Evolutionary conservation across 352 stramenopile genomes (phyloP), one percentile per base, ranked within the genome.

Genomic region (Phytophthora crassamura): DNA sequence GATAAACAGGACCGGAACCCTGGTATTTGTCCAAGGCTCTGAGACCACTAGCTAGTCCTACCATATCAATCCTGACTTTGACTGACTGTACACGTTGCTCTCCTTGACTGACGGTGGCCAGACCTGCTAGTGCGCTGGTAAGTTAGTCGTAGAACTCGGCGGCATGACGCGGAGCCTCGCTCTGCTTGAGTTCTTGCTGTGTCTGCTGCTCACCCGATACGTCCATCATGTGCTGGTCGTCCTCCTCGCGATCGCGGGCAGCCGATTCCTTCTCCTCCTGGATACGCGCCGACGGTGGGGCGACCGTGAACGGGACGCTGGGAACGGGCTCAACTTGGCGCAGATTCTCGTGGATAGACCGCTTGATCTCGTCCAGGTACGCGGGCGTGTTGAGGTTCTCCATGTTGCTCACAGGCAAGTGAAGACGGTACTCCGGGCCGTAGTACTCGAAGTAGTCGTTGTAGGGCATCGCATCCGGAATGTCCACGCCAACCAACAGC

Each of bases 401-500:
- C 80, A 99, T 99, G 78, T 93, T 97, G 61, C 84, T 89, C 63
- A 98, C 91, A 16, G 96, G 94, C 66, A 99, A 89, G 78, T 99
- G 97, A 33, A 99, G 78, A 50, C 97, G 96, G 80, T 98, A 99
- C 72, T 99, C 95, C 1, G 97, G 98, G 1, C 94, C 95, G 78
- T 98, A 99, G 81, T 99, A 99, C 77, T 99, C 98, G 80, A 98
- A 99, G 83, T 99, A 99, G 75, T 99, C 96, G 83, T 99, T 99
- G 85, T 98, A 99, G 5, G 98, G 98, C 75, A 99, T 98, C 5
- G 98, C 93, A 59, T 99, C 97, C 1, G 86, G 82, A 8, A 96
- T 75, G 25, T 97, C 82, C 30, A 97, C 91, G 33, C 92, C 95
- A 14, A 98, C 87, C 28, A 99, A 80, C n/a, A 99, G 86, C 8